Evolutionary conservation across 1,284 basidiomycete species (phyloP).

Genomic region (Cutaneotrichosporon sp.): DNA sequence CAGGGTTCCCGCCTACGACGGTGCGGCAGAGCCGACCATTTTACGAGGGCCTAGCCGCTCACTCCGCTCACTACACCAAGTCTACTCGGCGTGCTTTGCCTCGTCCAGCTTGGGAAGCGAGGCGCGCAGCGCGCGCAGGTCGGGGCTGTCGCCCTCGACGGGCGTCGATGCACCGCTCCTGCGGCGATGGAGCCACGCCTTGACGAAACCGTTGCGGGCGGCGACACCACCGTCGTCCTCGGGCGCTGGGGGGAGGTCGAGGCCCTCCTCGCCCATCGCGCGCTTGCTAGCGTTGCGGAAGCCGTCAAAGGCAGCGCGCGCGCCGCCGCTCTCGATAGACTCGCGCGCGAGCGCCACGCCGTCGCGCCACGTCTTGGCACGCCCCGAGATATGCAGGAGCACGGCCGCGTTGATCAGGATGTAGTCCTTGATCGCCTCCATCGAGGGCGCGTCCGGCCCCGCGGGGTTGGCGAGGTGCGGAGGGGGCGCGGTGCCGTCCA

Average conservation of each 20-base stretch:
- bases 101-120: constrained; percentile 3
- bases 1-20: not conserved
- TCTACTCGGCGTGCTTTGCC: not conserved
- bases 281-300: constrained; percentile 57
- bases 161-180: constrained; percentile 21
- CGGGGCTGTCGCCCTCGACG: constrained; percentile 2
- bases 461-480: constrained; percentile 47
- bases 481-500: constrained; percentile 48
- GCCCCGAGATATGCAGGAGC: constrained; percentile 74
- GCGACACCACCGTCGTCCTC: constrained; percentile 54
- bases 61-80: not conserved
- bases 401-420: constrained; percentile 84
- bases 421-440: constrained; percentile 72
- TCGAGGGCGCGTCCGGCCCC: constrained; percentile 55
- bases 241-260: constrained; percentile 31
- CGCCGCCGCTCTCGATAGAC: constrained; percentile 70
- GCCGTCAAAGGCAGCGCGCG: constrained; percentile 68
- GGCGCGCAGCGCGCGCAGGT: not conserved
- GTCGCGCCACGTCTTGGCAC: constrained; percentile 68
- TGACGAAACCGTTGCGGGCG: constrained; percentile 53
- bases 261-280: constrained; percentile 49
- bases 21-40: not conserved
- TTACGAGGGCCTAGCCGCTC: not conserved
- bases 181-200: constrained; percentile 42
- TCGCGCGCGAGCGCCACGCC: constrained; percentile 73